Conservation (phyloP, 352 stramenopile genomes). For the Globisporangium nagaii region DNA sequence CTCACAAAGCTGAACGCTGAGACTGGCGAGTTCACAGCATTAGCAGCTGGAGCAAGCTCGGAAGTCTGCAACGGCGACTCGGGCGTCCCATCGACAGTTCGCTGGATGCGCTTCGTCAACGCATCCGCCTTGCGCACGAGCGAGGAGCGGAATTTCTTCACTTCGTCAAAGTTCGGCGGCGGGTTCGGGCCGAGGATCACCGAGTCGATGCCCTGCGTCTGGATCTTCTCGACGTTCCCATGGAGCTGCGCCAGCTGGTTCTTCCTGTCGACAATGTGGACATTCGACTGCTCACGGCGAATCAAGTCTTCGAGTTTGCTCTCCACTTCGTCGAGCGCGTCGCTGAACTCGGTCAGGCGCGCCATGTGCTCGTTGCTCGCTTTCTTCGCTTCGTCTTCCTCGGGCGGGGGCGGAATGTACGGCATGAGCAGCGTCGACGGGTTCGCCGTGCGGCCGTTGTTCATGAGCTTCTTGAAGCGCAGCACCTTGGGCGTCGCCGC, state of each 20-base stretch:
- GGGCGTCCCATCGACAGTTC: conserved; percentile 22
- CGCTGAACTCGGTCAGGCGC: conserved; percentile 38
- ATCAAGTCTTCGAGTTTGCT: conserved; percentile 47
- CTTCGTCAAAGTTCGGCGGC: conserved; percentile 61
- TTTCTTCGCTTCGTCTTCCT: conserved; percentile 29
- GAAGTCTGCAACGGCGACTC: neutral
- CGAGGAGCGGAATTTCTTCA: conserved; percentile 63
- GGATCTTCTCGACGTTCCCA: conserved; percentile 68
- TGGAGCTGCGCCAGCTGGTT: conserved; percentile 73
- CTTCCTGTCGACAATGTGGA: conserved; percentile 35
- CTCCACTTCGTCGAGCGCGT: conserved; percentile 42
- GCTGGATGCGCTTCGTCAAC: conserved; percentile 60
- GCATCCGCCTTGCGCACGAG: conserved; percentile 60
- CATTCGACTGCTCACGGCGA: conserved; percentile 32
- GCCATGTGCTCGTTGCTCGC: conserved; percentile 31
- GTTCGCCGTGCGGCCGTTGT: conserved; percentile 60
- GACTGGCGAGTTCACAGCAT: conserved; percentile 15
- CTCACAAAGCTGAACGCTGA: conserved; percentile 58
- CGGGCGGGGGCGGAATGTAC: conserved; percentile 53
- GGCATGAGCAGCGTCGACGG: conserved; percentile 62
- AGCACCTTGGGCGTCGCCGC: conserved; percentile 51
- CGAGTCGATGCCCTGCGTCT: conserved; percentile 73
- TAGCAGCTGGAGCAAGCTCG: neutral
- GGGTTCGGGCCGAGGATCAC: conserved; percentile 71
- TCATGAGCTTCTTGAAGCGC: conserved; percentile 86